These are phyloP conservation scores for Pseudonitzschia delicatissima DNA, from an alignment of 108 stramenopile species.

Conservation along the genomic window DNA sequence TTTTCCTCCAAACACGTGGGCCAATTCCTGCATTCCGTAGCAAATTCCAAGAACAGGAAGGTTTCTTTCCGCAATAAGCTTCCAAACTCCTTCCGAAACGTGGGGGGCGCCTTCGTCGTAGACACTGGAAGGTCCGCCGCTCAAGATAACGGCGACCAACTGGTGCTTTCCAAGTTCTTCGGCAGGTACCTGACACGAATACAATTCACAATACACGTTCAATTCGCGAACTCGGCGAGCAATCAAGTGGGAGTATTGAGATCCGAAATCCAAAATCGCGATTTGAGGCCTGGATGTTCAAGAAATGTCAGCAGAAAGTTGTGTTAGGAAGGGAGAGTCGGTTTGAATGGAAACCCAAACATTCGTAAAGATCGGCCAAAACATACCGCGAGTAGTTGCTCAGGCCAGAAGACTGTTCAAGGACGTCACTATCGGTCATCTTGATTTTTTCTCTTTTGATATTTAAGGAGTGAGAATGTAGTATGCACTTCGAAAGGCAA, in stretches of 20 bases:
- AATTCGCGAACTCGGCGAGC: constrained; percentile 96
- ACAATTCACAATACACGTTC: constrained; percentile 96
- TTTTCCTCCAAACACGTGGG: constrained; percentile 86
- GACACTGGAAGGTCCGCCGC: constrained; percentile 92
- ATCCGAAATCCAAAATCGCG: constrained; percentile 98
- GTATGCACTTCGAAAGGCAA: too few species aligned
- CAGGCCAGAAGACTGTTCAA: constrained; percentile 68
- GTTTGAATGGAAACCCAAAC: background rate
- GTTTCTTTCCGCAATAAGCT: constrained; percentile 75
- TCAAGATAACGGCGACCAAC: constrained; percentile 89
- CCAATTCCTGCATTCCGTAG: constrained; percentile 96
- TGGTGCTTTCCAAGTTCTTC: constrained; percentile 78
- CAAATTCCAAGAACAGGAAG: constrained; percentile 97
- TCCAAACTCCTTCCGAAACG: constrained; percentile 90
- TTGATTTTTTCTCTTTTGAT: background rate
- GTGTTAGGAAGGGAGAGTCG: background rate
- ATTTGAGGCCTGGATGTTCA: constrained; percentile 75
- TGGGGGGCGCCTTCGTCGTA: constrained; percentile 97
- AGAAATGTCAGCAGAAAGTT: background rate
- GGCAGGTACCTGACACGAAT: constrained; percentile 88
- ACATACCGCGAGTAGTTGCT: constrained; percentile 71
- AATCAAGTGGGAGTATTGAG: constrained; percentile 98
- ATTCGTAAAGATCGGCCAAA: background rate
- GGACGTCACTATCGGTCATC: constrained; percentile 40
- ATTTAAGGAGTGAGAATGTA: too few species aligned